These are phyloP conservation scores for Epichloe uncinata DNA, from an alignment of 2,329 filamentous ascomycete species.

Conservation along the genomic window DNA sequence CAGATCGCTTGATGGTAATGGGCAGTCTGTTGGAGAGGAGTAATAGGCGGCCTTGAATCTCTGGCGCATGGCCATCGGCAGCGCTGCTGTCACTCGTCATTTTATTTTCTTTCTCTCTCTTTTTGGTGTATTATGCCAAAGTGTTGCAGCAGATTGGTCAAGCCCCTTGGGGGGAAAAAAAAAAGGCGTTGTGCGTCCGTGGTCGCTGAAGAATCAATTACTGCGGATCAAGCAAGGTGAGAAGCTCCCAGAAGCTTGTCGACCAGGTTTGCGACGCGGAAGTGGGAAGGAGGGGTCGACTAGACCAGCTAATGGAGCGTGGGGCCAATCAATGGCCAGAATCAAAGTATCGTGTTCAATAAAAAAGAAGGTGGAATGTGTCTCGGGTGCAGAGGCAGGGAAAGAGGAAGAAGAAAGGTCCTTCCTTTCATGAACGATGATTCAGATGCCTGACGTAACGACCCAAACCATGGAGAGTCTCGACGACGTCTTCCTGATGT, in stretches of 20 bases:
- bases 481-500: constrained; percentile 2
- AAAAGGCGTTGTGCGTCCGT: no score
- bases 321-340: background rate
- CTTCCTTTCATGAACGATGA: background rate
- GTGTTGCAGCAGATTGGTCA: no score
- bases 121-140: background rate
- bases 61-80: constrained; percentile 20
- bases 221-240: background rate
- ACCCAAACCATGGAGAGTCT: background rate
- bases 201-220: no score
- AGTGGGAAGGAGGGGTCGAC: constrained; percentile 1
- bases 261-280: background rate
- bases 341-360: no score
- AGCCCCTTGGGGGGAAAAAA: no score
- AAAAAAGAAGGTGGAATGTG: no score
- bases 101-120: background rate
- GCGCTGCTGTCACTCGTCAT: constrained; percentile 7
- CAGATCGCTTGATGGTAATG: constrained; percentile 88
- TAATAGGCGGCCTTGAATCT: constrained; percentile 45
- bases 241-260: background rate
- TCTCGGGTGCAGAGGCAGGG: no score
- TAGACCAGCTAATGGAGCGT: background rate
- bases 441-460: background rate
- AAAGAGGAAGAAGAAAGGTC: no score
- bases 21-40: constrained; percentile 90